Evolutionary conservation across 2,329 filamentous ascomycete genomes (phyloP).

Genomic region (Cladorrhinum sp.): DNA sequence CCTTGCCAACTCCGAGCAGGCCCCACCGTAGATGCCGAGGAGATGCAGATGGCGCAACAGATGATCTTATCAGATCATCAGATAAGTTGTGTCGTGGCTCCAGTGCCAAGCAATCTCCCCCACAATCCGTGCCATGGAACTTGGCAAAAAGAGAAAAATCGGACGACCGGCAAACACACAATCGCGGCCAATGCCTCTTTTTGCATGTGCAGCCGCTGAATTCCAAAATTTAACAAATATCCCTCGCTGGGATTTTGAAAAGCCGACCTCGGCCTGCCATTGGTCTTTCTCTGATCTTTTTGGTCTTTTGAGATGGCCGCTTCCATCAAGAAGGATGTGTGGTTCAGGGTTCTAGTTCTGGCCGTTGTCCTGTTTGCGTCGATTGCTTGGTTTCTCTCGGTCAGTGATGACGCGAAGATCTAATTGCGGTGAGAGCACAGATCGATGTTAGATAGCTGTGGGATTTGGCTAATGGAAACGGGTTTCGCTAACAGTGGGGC

Average conservation of each 20-base stretch:
- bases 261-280: slow-evolving; percentile 16
- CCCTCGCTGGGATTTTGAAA: neutral
- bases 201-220: neutral
- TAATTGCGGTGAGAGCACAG: neutral
- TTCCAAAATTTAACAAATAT: neutral
- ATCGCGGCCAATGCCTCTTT: neutral
- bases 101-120: neutral
- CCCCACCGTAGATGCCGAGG: slow-evolving; percentile 9
- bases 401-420: neutral
- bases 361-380: too few species aligned
- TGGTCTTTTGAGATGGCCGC: neutral
- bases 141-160: slow-evolving; percentile 24
- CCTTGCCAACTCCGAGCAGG: slow-evolving; percentile 1
- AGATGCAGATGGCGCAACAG: slow-evolving; percentile 39
- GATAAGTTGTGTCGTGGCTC: neutral
- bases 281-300: neutral
- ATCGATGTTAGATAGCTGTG: neutral
- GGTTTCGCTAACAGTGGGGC: too few species aligned
- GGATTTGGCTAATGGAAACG: neutral
- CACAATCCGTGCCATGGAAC: neutral
- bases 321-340: neutral
- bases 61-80: slow-evolving; percentile 53
- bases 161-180: slow-evolving; percentile 6
- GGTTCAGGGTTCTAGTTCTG: neutral
- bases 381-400: too few species aligned